phyloP scores from a whole-genome alignment of 1,284 basidiomycete species.

The Sphaerobolus stellatus region DNA sequence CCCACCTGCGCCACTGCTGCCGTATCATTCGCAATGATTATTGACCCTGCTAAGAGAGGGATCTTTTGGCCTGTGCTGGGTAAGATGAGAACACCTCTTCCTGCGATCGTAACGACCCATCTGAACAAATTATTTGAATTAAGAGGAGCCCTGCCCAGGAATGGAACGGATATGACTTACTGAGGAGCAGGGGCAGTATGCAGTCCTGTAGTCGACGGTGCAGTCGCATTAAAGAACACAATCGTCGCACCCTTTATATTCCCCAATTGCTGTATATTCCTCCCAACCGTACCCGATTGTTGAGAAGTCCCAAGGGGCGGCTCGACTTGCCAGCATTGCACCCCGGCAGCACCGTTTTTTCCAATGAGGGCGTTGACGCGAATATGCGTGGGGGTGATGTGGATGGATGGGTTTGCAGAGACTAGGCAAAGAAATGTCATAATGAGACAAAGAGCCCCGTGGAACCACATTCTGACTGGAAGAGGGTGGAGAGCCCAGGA shows the following conservation, averaged over 20 bases:
- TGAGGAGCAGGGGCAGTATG: neutral
- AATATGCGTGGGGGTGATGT: too few relatives aligned
- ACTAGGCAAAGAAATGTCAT: too few relatives aligned
- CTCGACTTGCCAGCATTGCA: slow-evolving; percentile 1
- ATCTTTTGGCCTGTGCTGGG: neutral
- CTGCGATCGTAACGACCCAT: slow-evolving; percentile 5
- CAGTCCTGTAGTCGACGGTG: neutral
- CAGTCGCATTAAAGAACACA: neutral
- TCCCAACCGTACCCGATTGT: slow-evolving; percentile 2
- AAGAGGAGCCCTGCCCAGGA: neutral
- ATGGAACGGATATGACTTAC: neutral
- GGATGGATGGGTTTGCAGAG: too few relatives aligned
- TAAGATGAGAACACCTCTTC: slow-evolving; percentile 1
- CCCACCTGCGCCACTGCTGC: neutral
- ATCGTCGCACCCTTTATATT: neutral
- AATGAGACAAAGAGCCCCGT: too few relatives aligned
- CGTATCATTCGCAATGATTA: slow-evolving; percentile 11
- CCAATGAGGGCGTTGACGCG: neutral
- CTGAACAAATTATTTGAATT: neutral
- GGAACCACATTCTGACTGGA: too few relatives aligned
- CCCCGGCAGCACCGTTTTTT: neutral
- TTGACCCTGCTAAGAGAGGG: neutral
- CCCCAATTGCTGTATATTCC: slow-evolving; percentile 2
- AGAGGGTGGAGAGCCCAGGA: too few relatives aligned
- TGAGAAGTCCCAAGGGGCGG: neutral